Conservation (phyloP, 352 stramenopile species). For the Globisporangium cystogenes region DNA sequence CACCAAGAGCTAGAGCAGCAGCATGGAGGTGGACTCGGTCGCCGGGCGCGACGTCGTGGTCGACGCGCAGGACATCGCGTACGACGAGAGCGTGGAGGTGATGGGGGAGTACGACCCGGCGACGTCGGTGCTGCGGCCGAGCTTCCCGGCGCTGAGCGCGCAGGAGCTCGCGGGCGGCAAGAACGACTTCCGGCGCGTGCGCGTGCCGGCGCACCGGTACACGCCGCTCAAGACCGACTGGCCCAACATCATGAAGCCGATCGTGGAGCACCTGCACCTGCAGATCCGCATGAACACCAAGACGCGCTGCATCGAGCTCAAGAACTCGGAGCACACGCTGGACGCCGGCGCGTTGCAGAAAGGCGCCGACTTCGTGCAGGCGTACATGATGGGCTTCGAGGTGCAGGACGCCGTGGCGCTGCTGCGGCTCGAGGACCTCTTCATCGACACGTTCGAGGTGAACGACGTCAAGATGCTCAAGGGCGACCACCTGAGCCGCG, state of each 20-base stretch:
- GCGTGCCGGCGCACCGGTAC: constrained; percentile 96
- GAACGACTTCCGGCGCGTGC: constrained; percentile 95
- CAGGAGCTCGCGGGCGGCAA: constrained; percentile 80
- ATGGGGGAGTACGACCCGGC: constrained; percentile 30
- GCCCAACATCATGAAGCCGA: constrained; percentile 98
- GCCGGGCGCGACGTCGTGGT: constrained; percentile 59
- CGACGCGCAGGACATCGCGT: constrained; percentile 35
- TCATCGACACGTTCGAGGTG: constrained; percentile 98
- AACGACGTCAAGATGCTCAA: constrained; percentile 97
- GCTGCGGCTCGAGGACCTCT: constrained; percentile 98
- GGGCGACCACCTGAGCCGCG: constrained; percentile 98
- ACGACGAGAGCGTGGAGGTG: constrained; percentile 51
- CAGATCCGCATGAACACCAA: constrained; percentile 99
- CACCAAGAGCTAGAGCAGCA: not conserved
- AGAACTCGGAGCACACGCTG: constrained; percentile 92
- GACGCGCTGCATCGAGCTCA: constrained; percentile 97
- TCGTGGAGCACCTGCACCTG: constrained; percentile 98
- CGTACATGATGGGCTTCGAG: constrained; percentile 99
- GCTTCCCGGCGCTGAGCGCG: constrained; percentile 74
- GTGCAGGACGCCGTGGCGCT: constrained; percentile 97
- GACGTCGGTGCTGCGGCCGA: constrained; percentile 33
- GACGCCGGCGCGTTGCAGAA: constrained; percentile 96
- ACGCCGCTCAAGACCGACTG: constrained; percentile 98
- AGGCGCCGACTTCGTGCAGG: constrained; percentile 96
- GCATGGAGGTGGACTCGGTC: constrained; percentile 71